These are phyloP conservation scores for Eudorina sp. DNA, from an alignment of 139 green algal species.

Conservation along the genomic window DNA sequence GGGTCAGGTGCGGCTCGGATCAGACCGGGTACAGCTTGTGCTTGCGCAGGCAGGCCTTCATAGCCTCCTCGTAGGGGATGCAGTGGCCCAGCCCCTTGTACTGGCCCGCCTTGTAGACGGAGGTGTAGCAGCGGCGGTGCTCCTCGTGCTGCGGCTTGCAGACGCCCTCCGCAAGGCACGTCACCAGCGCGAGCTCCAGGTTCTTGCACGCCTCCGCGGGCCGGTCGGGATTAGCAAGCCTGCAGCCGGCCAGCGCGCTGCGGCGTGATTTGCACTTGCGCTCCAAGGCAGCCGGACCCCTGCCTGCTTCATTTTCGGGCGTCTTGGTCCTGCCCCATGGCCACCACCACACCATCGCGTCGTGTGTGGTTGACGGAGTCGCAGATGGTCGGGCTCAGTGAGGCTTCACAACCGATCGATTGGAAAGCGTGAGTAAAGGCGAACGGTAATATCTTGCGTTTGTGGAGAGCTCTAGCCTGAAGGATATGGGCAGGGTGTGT, in stretches of 20 bases:
- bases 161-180: constrained; percentile 33
- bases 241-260: background rate
- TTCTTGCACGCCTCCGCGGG: constrained; percentile 23
- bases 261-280: constrained; percentile 9
- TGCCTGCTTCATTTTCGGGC: background rate
- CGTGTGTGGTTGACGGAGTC: no score
- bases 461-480: no score
- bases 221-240: background rate
- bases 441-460: no score
- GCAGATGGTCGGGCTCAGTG: no score
- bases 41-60: constrained; percentile 46
- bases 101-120: constrained; percentile 45
- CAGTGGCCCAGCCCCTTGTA: constrained; percentile 53
- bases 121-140: constrained; percentile 42
- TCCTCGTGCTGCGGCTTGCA: constrained; percentile 30
- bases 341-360: constrained; percentile 30
- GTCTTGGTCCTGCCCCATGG: background rate
- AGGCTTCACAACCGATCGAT: no score
- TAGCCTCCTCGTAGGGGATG: constrained; percentile 47
- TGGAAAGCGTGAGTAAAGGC: no score
- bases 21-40: constrained; percentile 16
- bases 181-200: constrained; percentile 35
- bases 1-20: no score
- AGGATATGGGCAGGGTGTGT: no score
- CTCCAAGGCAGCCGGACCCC: background rate